phyloP scores from a whole-genome alignment of 768 basidiomycete species.

The Pulveroboletus frians region DNA sequence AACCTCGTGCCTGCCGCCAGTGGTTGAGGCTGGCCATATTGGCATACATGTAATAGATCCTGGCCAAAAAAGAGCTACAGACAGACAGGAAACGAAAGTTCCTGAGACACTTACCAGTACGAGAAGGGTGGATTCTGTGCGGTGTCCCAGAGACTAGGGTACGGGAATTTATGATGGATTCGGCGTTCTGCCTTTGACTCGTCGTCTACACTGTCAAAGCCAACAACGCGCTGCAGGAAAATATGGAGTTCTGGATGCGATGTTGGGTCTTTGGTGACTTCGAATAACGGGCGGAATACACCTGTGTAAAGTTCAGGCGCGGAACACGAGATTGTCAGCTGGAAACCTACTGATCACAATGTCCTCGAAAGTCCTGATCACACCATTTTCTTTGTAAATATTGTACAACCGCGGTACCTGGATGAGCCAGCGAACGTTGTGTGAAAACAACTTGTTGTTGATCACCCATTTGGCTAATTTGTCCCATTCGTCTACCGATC shows the following conservation, averaged over 20 bases:
- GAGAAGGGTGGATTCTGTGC: constrained; percentile 89
- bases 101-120: constrained; percentile 64
- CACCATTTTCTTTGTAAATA: constrained; percentile 86
- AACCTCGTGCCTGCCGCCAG: constrained; percentile 83
- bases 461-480: constrained; percentile 97
- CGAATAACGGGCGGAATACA: constrained; percentile 88
- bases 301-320: constrained; percentile 43
- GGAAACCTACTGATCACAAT: constrained; percentile 73
- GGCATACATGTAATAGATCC: constrained; percentile 97
- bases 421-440: constrained; percentile 97
- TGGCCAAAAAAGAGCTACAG: constrained; percentile 25
- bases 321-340: not conserved
- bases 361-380: constrained; percentile 83
- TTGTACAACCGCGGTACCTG: constrained; percentile 94
- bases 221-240: constrained; percentile 91
- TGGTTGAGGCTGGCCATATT: constrained; percentile 94
- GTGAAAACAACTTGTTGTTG: constrained; percentile 87
- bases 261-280: constrained; percentile 88
- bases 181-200: constrained; percentile 92
- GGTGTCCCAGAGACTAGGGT: constrained; percentile 85
- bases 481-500: constrained; percentile 86
- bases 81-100: not conserved
- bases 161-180: constrained; percentile 91
- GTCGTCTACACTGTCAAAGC: constrained; percentile 98
- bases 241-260: constrained; percentile 92